These are phyloP conservation scores for Phoma sp. DNA, from an alignment of 2,329 filamentous ascomycete species.

Conservation along the genomic window DNA sequence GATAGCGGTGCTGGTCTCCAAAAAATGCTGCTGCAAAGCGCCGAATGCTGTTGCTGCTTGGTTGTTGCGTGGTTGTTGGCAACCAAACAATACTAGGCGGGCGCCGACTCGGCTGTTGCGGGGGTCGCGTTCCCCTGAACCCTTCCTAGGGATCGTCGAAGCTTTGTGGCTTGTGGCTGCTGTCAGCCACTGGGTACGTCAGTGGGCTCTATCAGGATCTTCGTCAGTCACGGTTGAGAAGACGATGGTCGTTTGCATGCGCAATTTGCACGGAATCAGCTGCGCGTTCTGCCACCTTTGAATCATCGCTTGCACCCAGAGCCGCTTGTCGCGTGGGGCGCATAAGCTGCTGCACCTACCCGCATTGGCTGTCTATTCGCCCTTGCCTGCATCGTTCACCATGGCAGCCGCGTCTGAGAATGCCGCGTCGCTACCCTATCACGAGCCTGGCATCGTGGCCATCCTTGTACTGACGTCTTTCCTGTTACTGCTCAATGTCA, in stretches of 20 bases:
- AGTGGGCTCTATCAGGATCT: not conserved
- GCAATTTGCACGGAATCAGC: not conserved
- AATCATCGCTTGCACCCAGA: constrained; percentile 6
- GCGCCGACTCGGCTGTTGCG: constrained; percentile 40
- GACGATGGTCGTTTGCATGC: not conserved
- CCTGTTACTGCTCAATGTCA: constrained; percentile 66
- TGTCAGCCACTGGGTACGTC: constrained; percentile 20
- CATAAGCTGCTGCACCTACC: constrained; percentile 13
- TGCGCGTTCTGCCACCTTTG: constrained; percentile 8
- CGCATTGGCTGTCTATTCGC: constrained; percentile 13
- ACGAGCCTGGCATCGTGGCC: constrained; percentile 66
- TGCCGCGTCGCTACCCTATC: constrained; percentile 59
- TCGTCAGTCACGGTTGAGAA: constrained; percentile 16
- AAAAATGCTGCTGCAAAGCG: constrained; percentile 11
- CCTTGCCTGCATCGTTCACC: constrained; percentile 26
- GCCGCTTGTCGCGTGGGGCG: constrained; percentile 19
- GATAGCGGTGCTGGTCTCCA: constrained; percentile 26
- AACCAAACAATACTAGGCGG: constrained; percentile 41
- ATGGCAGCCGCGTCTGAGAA: constrained; percentile 33
- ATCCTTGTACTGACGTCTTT: constrained; percentile 70
- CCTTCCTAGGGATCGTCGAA: constrained; percentile 16
- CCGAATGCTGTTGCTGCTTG: constrained; percentile 22
- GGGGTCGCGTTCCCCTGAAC: constrained; percentile 28
- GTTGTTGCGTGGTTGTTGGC: constrained; percentile 33
- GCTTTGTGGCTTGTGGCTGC: constrained; percentile 18